Conservation (phyloP, 768 basidiomycete species). For the Hygrocybe coccinea region DNA sequence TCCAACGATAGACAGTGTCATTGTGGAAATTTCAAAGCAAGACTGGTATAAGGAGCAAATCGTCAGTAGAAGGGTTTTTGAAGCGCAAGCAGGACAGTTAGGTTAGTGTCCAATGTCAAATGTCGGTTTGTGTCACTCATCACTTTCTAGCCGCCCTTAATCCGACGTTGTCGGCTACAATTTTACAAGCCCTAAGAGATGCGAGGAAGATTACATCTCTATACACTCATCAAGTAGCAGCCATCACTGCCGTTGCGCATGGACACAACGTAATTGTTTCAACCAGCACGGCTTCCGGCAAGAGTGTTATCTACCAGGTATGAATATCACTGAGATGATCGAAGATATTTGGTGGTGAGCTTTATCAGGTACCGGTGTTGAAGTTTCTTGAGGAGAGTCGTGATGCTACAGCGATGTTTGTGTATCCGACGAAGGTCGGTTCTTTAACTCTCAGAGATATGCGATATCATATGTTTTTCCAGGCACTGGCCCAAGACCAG, state of each 20-base stretch:
- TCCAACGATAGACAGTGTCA: constrained; percentile 51
- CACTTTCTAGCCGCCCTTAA: constrained; percentile 41
- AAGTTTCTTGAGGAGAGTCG: constrained; percentile 57
- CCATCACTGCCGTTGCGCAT: constrained; percentile 57
- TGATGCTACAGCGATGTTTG: constrained; percentile 66
- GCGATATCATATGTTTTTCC: neutral
- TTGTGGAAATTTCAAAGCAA: constrained; percentile 53
- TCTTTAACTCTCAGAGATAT: neutral
- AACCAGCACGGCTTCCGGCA: constrained; percentile 86
- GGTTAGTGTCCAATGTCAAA: constrained; percentile 36
- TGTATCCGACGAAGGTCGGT: constrained; percentile 81
- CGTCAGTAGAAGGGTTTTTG: constrained; percentile 47
- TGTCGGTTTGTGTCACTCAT: neutral
- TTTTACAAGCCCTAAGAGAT: constrained; percentile 50
- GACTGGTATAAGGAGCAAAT: constrained; percentile 73
- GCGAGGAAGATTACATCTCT: constrained; percentile 59
- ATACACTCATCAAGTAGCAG: constrained; percentile 67
- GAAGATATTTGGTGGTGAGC: neutral
- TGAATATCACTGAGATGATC: neutral
- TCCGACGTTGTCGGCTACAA: constrained; percentile 51
- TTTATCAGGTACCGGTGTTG: constrained; percentile 64
- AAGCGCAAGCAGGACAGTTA: constrained; percentile 46
- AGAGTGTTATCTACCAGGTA: constrained; percentile 84
- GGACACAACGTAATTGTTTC: constrained; percentile 79
- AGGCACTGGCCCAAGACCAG: constrained; percentile 92